Conservation (phyloP, 768 basidiomycete genomes). For the Phanerochaete carnosa region DNA sequence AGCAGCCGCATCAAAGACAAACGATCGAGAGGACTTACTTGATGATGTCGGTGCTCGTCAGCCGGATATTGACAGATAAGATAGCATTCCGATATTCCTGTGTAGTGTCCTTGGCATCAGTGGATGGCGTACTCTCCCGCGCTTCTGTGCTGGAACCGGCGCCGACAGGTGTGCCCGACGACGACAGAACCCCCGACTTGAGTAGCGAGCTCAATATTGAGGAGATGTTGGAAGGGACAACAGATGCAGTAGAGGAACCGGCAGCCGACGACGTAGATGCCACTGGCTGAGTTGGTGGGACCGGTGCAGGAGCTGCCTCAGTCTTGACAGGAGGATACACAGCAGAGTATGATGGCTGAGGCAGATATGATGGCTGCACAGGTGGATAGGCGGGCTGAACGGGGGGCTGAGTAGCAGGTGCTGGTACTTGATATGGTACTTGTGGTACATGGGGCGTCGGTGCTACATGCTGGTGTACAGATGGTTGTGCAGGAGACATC, state of each 20-base stretch:
- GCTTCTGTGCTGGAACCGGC: slow-evolving; percentile 40
- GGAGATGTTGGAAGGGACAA: slow-evolving; percentile 16
- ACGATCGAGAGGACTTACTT: slow-evolving; percentile 44
- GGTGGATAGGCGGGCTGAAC: slow-evolving; percentile 29
- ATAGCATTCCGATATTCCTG: slow-evolving; percentile 60
- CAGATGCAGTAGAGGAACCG: slow-evolving; percentile 16
- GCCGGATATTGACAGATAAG: slow-evolving; percentile 54
- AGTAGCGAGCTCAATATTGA: slow-evolving; percentile 59
- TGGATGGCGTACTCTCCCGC: slow-evolving; percentile 30
- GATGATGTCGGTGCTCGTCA: slow-evolving; percentile 67
- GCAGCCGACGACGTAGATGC: neutral
- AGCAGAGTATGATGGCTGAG: slow-evolving; percentile 11
- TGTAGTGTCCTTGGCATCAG: slow-evolving; percentile 44
- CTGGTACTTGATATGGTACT: slow-evolving; percentile 17
- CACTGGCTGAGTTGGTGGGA: neutral
- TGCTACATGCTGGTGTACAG: slow-evolving; percentile 8
- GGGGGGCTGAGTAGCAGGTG: slow-evolving; percentile 29
- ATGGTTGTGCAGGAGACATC: slow-evolving; percentile 41
- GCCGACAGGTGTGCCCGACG: slow-evolving; percentile 48
- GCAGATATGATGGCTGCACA: slow-evolving; percentile 24
- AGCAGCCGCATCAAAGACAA: neutral
- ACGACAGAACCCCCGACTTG: slow-evolving; percentile 75
- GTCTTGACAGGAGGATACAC: slow-evolving; percentile 2
- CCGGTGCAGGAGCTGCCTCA: neutral
- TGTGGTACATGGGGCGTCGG: slow-evolving; percentile 20